Evolutionary conservation across 495 filamentous ascomycete species (phyloP).

Genomic region (Rostrohypoxylon terebratum): DNA sequence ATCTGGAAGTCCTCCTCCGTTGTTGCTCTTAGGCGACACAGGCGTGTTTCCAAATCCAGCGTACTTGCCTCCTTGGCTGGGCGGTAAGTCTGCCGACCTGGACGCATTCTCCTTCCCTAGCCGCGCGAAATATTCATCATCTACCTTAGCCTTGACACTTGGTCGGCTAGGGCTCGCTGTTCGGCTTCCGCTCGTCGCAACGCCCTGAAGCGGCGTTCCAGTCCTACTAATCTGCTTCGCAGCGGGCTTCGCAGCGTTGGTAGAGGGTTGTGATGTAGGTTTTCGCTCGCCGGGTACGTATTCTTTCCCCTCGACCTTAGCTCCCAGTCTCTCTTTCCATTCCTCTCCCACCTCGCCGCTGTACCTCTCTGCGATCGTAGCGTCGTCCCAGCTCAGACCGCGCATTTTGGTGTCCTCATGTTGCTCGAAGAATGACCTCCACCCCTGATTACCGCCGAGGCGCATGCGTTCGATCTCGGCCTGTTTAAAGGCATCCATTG

Average conservation of each 20-base stretch:
- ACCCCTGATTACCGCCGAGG: conserved; percentile 85
- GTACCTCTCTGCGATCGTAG: conserved; percentile 85
- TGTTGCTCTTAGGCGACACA: conserved; percentile 55
- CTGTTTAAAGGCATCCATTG: conserved; percentile 97
- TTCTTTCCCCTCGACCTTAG: conserved; percentile 85
- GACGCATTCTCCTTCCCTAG: conserved; percentile 82
- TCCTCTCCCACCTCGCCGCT: conserved; percentile 90
- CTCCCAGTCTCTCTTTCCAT: conserved; percentile 89
- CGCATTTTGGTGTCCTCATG: conserved; percentile 72
- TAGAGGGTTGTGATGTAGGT: conserved; percentile 51
- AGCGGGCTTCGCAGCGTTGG: conserved; percentile 53
- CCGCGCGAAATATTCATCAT: conserved; percentile 91
- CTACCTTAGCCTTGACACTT: conserved; percentile 63
- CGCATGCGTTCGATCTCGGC: conserved; percentile 88
- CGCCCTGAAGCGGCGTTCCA: conserved; percentile 66
- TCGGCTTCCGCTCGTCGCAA: conserved; percentile 78
- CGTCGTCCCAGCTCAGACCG: conserved; percentile 76
- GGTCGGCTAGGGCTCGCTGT: conserved; percentile 67
- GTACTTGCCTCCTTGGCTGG: conserved; percentile 92
- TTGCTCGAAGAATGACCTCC: conserved; percentile 82
- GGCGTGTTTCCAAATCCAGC: conserved; percentile 86
- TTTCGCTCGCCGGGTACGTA: conserved; percentile 75
- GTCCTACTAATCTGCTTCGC: conserved; percentile 50
- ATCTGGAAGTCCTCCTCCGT: conserved; percentile 63
- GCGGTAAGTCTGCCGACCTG: conserved; percentile 78